Evolutionary conservation across 257 asterid genomes (phyloP), one percentile per base, ranked within the genome.

Genomic region (Solanum verrucosum): DNA sequence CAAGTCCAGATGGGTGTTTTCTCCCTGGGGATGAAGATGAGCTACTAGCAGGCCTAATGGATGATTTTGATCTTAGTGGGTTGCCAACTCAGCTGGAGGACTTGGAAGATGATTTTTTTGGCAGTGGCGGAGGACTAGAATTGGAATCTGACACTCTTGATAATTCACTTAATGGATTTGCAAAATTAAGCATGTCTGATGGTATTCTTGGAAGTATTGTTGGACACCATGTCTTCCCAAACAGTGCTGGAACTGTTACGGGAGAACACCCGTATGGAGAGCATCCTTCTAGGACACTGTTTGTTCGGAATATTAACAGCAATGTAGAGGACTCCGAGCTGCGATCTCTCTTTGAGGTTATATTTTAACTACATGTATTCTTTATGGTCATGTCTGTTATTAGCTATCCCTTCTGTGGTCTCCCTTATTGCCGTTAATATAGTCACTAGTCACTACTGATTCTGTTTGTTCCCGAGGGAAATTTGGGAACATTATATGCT

Each of bases 261-360:
- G 96, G 99, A 23, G 99, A 96, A 88, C 99, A 97, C 90, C 99
- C 99, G 9, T 95, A 92, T 31, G 99, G 99, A 31, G 99, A 97
- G 91, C 99, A 96, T 91, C 99, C 99, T 89, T 97, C 99, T 7
- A 94, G 99, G 91, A 97, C 99, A 6, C 87, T 97, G 86, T 97
- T 97, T 89, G 99, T 97, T 42, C 95, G 99, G 83, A 97, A 97
- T 87, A 97, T 97, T 86, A 97, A 97, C 91, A 97, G 99, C 84
- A 97, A 94, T 18, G 99, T 96, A 10, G 99, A 97, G 91, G 99
- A 97, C 88, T 92, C 99, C 73, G 99, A 97, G 90, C 93, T 97
- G 89, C 94, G 15, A 91, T 86, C 94, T 89, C 98, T 97, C 79
- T 97, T 97, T 91, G 99, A 95, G 99, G 99, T 97, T 89, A 60